Evolutionary conservation across 495 filamentous ascomycete species (phyloP).

Genomic region (Cercophora scortea): DNA sequence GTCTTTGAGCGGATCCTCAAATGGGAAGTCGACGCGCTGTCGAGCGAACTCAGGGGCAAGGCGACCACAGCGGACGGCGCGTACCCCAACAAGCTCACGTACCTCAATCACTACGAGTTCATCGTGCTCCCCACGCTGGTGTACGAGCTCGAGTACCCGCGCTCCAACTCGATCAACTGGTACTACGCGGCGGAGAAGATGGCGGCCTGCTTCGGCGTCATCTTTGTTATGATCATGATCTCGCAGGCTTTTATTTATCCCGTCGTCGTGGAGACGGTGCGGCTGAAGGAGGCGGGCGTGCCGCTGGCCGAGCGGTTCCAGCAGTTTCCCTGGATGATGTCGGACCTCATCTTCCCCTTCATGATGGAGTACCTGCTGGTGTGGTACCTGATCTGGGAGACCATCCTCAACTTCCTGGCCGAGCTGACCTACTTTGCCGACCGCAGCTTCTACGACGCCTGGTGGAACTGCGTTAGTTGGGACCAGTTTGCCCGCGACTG

Average conservation of each 20-base stretch:
- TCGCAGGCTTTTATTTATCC: constrained; percentile 54
- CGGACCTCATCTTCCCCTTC: constrained; percentile 65
- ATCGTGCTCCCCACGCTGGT: constrained; percentile 65
- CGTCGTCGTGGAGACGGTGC: constrained; percentile 55
- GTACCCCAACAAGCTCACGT: constrained; percentile 63
- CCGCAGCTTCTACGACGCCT: constrained; percentile 67
- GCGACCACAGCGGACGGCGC: constrained; percentile 25
- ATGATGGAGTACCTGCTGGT: constrained; percentile 64
- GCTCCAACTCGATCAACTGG: constrained; percentile 61
- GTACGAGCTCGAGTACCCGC: constrained; percentile 71
- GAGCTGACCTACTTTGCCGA: constrained; percentile 71
- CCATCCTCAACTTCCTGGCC: constrained; percentile 65
- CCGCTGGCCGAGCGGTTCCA: constrained; percentile 49
- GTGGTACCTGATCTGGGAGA: constrained; percentile 78
- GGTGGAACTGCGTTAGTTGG: constrained; percentile 58
- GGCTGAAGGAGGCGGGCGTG: constrained; percentile 55
- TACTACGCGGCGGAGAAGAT: constrained; percentile 63
- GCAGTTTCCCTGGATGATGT: constrained; percentile 62
- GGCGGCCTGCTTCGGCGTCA: constrained; percentile 58
- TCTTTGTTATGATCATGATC: constrained; percentile 55
- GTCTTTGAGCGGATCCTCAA: constrained; percentile 52
- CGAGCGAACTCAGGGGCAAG: constrained; percentile 56
- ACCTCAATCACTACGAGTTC: constrained; percentile 60
- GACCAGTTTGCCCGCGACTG: constrained; percentile 69
- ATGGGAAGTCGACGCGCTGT: constrained; percentile 53